Evolutionary conservation across 805 yeast species (phyloP), one percentile per base, ranked within the genome.

Genomic region (Pichia californica): DNA sequence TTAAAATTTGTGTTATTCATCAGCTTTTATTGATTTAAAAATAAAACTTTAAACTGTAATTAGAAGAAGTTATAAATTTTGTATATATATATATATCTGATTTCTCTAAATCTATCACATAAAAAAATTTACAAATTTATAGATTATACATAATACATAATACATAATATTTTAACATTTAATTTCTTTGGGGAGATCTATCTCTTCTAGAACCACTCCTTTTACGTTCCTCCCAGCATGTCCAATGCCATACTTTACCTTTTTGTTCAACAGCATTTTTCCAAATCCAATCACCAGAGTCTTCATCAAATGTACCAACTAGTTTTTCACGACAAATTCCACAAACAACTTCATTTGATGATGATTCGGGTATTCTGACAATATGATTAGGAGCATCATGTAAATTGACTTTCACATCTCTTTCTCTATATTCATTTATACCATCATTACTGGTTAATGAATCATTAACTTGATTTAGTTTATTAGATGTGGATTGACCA

Each of bases 221-320:
- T 35, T 52, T 53, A 9, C 86, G 73, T 50, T 87, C 93, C n/a
- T 72, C 63, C 56, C 73, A 77, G 56, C 94, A 85, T 2, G 78
- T 70, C 32, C 79, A 80, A 62, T 85, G 93, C 56, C 76, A 80
- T 21, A 76, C 69, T 37, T 49, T 55, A 11, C 62, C 61, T 40
- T 71, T 67, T 1, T 67, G 68, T 40, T 68, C 69, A 13, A 79
- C 68, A 2, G 88, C 81, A 55, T 82, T 80, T 48, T 68, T 71
- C 88, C 89, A 84, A 18, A 84, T 74, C 94, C 94, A 85, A 52
- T 83, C 89, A 45, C 88, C 91, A 2, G 73, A 62, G 36, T 79
- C 83, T 52, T 83, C 91, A 51, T 78, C 79, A 70, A 81, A 85
- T 7, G 72, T 72, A n/a, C 82, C 82, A 36, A 68, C 65, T 25